phyloP scores from a whole-genome alignment of 371 early-diverging fungal genomes.

The Saksenaea vasiformis region DNA sequence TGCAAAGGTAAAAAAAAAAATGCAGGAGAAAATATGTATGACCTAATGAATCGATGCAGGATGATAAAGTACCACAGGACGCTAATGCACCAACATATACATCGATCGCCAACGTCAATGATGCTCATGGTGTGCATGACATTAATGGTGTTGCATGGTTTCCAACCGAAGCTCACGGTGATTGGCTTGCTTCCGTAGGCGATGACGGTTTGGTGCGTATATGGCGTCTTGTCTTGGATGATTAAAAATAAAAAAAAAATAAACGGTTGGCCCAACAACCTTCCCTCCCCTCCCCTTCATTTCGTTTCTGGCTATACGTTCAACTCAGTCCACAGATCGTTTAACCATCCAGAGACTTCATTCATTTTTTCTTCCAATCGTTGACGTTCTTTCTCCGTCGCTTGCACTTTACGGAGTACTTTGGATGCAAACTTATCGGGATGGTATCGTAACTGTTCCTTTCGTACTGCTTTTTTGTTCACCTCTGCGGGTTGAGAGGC shows the following conservation, averaged over 20 bases:
- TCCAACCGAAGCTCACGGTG: constrained; percentile 59
- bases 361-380: constrained; percentile 25
- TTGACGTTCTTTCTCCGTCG: constrained; percentile 28
- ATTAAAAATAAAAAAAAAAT: constrained; percentile 5
- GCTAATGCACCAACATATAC: constrained; percentile 26
- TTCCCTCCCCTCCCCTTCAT: neutral
- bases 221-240: constrained; percentile 56
- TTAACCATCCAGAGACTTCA: constrained; percentile 43
- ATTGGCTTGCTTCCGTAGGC: constrained; percentile 82
- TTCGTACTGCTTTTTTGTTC: constrained; percentile 36
- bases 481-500: constrained; percentile 4
- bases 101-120: constrained; percentile 40
- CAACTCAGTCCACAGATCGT: constrained; percentile 37
- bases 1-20: constrained; percentile 33
- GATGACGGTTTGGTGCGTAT: constrained; percentile 88
- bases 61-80: neutral
- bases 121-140: constrained; percentile 84
- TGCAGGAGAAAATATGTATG: neutral
- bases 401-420: constrained; percentile 28
- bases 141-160: constrained; percentile 91
- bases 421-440: constrained; percentile 50
- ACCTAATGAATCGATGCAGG: neutral
- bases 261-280: neutral
- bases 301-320: neutral
- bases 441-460: constrained; percentile 47